Evolutionary conservation across 2,329 filamentous ascomycete species (phyloP).

Genomic region (Aspergillus sojae): DNA sequence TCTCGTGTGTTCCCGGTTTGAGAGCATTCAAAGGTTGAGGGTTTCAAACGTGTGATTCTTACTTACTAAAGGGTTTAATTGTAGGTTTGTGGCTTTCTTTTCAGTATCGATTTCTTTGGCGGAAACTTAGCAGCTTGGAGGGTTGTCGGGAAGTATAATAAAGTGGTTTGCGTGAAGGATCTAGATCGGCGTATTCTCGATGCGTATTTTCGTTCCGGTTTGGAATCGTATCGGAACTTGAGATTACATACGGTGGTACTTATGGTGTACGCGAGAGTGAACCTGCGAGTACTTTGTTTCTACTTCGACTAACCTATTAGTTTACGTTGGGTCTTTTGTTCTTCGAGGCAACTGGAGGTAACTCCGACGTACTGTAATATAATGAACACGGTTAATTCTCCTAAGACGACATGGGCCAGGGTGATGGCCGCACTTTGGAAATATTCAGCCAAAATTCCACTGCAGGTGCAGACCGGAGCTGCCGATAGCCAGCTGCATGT

Average conservation of each 20-base stretch:
- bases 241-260: background rate
- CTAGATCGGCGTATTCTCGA: slow-evolving; percentile 2
- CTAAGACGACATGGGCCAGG: background rate
- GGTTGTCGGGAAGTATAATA: background rate
- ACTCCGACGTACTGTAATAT: background rate
- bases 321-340: background rate
- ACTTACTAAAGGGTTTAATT: background rate
- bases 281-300: background rate
- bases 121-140: slow-evolving; percentile 4
- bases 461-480: slow-evolving; percentile 1
- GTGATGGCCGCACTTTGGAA: background rate
- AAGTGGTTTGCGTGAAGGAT: background rate
- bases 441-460: background rate
- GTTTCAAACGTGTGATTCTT: background rate
- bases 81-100: background rate
- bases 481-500: slow-evolving; percentile 3
- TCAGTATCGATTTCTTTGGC: background rate
- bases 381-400: background rate
- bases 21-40: background rate
- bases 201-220: background rate
- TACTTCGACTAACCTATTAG: background rate
- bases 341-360: background rate
- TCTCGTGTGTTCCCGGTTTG: background rate
- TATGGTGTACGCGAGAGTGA: background rate
- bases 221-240: background rate